Conservation (phyloP, 2,329 filamentous ascomycete genomes). For the Didymella segeticola region DNA sequence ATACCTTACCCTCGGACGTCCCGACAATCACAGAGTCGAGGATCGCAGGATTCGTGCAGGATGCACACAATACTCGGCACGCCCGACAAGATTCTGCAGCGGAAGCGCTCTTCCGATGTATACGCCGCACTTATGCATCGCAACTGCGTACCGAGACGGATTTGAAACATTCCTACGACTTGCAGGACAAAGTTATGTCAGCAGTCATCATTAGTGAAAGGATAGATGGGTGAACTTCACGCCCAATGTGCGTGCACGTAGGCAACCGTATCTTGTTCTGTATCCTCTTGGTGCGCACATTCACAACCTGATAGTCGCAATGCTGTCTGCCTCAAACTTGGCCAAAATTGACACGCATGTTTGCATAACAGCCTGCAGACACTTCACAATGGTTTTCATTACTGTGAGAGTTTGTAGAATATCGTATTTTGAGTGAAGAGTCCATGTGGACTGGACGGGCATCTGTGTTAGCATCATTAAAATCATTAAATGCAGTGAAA, state of each 20-base stretch:
- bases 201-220: background rate
- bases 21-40: background rate
- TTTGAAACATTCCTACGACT: background rate
- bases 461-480: background rate
- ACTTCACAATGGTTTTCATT: too few species aligned
- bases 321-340: too few species aligned
- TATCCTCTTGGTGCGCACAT: too few species aligned
- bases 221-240: background rate
- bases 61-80: background rate
- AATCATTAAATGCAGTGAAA: background rate
- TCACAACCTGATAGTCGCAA: too few species aligned
- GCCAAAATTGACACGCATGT: too few species aligned
- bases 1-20: constrained; percentile 6
- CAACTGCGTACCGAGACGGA: background rate
- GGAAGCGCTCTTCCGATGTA: background rate
- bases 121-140: background rate
- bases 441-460: background rate
- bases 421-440: background rate
- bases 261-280: too few species aligned
- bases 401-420: too few species aligned
- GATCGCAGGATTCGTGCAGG: background rate
- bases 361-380: too few species aligned
- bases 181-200: too few species aligned
- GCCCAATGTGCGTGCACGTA: background rate
- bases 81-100: background rate